Evolutionary conservation across 495 filamentous ascomycete genomes (phyloP).

Genomic region (Neohortaea acidophila): DNA sequence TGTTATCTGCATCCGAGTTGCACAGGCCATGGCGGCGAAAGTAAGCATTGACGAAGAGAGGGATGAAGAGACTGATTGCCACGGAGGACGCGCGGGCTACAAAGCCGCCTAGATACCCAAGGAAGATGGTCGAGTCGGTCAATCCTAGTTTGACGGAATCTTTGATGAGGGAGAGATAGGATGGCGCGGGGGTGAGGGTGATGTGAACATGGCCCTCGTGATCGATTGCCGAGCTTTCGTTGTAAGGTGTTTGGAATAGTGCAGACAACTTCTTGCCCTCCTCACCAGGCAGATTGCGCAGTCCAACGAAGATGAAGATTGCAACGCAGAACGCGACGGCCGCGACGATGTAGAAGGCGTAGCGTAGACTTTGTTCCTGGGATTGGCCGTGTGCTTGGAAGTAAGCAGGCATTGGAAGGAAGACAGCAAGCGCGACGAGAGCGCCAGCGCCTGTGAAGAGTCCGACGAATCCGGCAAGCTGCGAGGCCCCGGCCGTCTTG

Average conservation of each 20-base stretch:
- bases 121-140: constrained; percentile 56
- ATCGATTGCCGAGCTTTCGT: constrained; percentile 8
- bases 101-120: constrained; percentile 87
- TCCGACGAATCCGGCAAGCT: constrained; percentile 76
- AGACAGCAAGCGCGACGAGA: constrained; percentile 60
- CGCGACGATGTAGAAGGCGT: constrained; percentile 76
- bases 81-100: constrained; percentile 93
- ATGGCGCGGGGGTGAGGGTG: constrained; percentile 15
- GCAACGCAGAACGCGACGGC: constrained; percentile 55
- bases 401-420: constrained; percentile 70
- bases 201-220: constrained; percentile 7
- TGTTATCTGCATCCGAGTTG: constrained; percentile 34
- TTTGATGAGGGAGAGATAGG: constrained; percentile 30
- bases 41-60: constrained; percentile 77
- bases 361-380: constrained; percentile 50
- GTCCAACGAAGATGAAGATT: constrained; percentile 60
- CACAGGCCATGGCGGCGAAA: constrained; percentile 74
- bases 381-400: constrained; percentile 54
- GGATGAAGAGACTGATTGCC: constrained; percentile 85
- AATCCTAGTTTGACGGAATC: constrained; percentile 60
- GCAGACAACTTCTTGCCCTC: constrained; percentile 53
- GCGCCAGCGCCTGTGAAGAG: constrained; percentile 87
- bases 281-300: constrained; percentile 63
- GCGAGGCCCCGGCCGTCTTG: constrained; percentile 34
- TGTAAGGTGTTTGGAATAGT: constrained; percentile 26